Conservation (phyloP, 2,329 filamentous ascomycete genomes). For the Pseudocercospora vitis region DNA sequence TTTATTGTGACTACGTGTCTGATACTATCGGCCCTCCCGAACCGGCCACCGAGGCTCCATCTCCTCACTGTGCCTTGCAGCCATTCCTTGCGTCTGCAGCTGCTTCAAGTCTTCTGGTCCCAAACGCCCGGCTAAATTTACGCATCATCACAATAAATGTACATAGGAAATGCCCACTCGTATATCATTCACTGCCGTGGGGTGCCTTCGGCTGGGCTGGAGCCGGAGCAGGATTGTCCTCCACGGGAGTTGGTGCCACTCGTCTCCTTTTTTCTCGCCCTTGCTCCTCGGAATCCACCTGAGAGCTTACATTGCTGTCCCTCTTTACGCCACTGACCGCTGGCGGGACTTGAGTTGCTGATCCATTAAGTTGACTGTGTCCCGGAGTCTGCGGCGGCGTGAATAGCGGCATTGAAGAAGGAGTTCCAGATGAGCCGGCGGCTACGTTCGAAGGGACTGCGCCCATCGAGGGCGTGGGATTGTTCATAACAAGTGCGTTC, state of each 20-base stretch:
- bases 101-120: not conserved
- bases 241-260: constrained; percentile 47
- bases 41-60: constrained; percentile 2
- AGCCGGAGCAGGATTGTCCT: no score
- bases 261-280: constrained; percentile 46
- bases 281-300: constrained; percentile 40
- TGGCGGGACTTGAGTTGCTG: constrained; percentile 11
- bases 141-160: constrained; percentile 13
- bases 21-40: not conserved
- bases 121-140: constrained; percentile 23
- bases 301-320: constrained; percentile 31
- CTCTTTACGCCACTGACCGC: constrained; percentile 34
- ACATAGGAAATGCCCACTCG: constrained; percentile 7
- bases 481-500: constrained; percentile 39
- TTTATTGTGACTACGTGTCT: constrained; percentile 1
- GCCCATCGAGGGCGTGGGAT: constrained; percentile 38
- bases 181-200: constrained; percentile 1
- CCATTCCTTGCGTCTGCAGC: not conserved
- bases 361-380: constrained; percentile 32
- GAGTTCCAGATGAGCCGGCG: constrained; percentile 29
- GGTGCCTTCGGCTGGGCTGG: constrained; percentile 5
- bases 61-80: constrained; percentile 1
- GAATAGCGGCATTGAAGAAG: constrained; percentile 64
- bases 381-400: constrained; percentile 88
- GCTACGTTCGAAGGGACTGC: constrained; percentile 40